Evolutionary conservation across 441 rosid species (phyloP), one percentile per base, ranked within the genome.

Genomic region (Populus trichocarpa): DNA sequence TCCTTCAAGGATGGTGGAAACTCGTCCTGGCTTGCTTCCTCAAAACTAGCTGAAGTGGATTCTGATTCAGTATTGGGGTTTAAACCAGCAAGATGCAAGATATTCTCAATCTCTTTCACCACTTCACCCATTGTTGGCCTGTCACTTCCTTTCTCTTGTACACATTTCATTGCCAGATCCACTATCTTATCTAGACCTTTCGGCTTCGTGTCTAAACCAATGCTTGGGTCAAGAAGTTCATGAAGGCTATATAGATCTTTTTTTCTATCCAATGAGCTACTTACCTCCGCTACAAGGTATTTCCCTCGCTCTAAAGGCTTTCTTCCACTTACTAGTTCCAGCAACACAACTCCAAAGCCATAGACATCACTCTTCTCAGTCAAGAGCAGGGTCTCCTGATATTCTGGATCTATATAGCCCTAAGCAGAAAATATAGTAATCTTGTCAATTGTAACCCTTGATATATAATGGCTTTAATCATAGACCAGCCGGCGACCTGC

Each of bases 311-410:
- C 90, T 77, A 91, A 87, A 0, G 99, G 96, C 80, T 26, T 88
- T 87, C 85, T 88, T 66, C 87, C 91, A 0, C 95, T 87, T 66
- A 89, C 32, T 69, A 95, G 78, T 83, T 95, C 97, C 72, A 95
- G 69, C 91, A 93, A 80, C 72, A 91, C 83, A 74, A 95, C 91
- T 73, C 99, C 97, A 67, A 89, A 95, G 70, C 98, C 89, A 61
- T 93, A 95, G 16, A 95, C 91, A 67, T 95, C 98, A 18, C 98
- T 92, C 87, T 95, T 93, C 81, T 95, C 98, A 0, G 97, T 95
- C 82, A 93, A 81, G 76, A 89, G 95, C 35, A 93, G 91, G 1
- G 95, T 91, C 91, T 90, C 90, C 86, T 89, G 89, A 75, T 91
- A 93, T 77, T 94, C 99, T 0, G 99, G 98, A 86, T 95, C 98